Evolutionary conservation across 2,329 filamentous ascomycete genomes (phyloP).

Genomic region (Hymenotorrendiella dingleyae): DNA sequence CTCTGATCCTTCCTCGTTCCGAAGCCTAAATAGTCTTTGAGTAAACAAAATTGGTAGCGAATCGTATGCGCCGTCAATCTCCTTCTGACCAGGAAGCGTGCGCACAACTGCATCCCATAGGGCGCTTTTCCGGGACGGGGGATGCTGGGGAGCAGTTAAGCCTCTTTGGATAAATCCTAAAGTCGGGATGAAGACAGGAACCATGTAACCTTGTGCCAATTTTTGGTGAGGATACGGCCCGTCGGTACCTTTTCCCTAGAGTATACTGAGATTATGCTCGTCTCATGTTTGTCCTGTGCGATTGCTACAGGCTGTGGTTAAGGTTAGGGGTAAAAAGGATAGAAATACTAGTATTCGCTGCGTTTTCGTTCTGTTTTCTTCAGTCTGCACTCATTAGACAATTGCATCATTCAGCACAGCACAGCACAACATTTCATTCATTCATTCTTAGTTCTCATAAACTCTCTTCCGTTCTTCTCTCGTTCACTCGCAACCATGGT

Average conservation of each 20-base stretch:
- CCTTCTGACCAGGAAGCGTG: not conserved
- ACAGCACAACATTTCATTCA: not conserved
- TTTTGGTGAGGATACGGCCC: not conserved
- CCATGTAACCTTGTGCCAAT: no score
- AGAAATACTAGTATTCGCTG: not conserved
- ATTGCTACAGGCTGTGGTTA: not conserved
- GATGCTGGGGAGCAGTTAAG: not conserved
- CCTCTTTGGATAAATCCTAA: not conserved
- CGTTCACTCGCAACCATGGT: slow-evolving; percentile 19
- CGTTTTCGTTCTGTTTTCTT: not conserved
- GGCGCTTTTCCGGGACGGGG: not conserved
- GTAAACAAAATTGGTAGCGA: not conserved
- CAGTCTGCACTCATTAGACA: not conserved
- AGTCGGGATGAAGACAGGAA: not conserved
- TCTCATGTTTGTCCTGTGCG: not conserved
- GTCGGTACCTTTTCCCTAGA: not conserved
- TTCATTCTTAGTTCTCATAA: no score
- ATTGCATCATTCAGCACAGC: not conserved
- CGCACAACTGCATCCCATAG: not conserved
- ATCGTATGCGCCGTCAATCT: no score
- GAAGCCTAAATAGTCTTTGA: no score
- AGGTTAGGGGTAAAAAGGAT: not conserved
- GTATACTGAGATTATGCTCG: not conserved
- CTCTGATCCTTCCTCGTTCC: no score
- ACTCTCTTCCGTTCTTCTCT: no score